A percentile compares a stretch with the other conserved stretches of the same genome.
These are phyloP conservation scores for Ceratobasidium sp. DNA, from an alignment of 1,284 basidiomycete genomes.

Conservation along the genomic window DNA sequence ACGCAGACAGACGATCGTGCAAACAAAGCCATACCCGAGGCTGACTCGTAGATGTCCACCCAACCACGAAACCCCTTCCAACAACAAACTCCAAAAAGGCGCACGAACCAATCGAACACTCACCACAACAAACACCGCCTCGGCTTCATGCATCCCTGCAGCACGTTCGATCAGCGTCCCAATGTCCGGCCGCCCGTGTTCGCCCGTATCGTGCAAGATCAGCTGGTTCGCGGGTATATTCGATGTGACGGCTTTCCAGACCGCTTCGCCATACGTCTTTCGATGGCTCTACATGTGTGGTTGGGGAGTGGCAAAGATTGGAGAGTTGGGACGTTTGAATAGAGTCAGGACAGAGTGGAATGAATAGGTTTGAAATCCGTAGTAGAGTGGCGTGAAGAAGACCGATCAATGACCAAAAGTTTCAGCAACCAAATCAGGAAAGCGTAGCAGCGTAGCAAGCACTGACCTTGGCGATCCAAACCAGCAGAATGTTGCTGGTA, in stretches of 20 bases:
- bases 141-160: conserved; percentile 23
- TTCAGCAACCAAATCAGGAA: neutral
- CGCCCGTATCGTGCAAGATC: conserved; percentile 29
- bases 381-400: neutral
- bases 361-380: neutral
- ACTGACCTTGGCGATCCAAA: conserved; percentile 36
- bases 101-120: neutral
- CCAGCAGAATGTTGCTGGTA: conserved; percentile 30
- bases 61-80: neutral
- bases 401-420: neutral
- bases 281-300: neutral
- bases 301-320: no score
- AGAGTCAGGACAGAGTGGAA: neutral
- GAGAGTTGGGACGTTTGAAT: neutral
- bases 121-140: conserved; percentile 13
- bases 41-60: neutral
- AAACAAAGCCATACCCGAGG: no score
- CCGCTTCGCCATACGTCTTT: conserved; percentile 26
- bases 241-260: conserved; percentile 22
- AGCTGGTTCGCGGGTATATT: conserved; percentile 13
- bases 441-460: neutral
- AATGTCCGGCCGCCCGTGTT: conserved; percentile 23
- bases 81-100: neutral
- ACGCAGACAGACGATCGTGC: no score
- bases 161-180: conserved; percentile 19